phyloP scores from a whole-genome alignment of 257 asterid species.

The Coffea eugenioides region DNA sequence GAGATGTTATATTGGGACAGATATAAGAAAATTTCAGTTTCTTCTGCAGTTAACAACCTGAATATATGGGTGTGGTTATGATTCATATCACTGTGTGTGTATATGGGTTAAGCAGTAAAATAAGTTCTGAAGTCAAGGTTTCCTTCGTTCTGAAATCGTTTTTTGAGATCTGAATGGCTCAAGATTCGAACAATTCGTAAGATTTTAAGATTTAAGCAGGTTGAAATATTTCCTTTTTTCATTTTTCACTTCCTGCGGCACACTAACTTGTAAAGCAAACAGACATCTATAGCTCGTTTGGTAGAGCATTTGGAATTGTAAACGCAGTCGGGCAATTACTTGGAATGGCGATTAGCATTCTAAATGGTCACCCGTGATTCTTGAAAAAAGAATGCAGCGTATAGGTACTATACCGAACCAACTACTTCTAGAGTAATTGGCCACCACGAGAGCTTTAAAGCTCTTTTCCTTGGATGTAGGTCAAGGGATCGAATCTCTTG shows the following conservation, averaged over 20 bases:
- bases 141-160: not conserved
- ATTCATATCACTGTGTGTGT: not conserved
- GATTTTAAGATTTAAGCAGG: not conserved
- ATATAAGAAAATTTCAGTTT: constrained; percentile 33
- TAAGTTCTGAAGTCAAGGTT: not conserved
- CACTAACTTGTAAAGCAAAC: not conserved
- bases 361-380: no score
- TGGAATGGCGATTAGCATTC: no score
- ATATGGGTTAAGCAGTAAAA: not conserved
- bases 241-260: not conserved
- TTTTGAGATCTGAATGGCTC: not conserved
- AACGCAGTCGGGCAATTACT: no score
- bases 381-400: no score
- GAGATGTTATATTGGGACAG: constrained; percentile 72
- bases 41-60: constrained; percentile 4
- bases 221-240: not conserved
- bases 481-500: no score
- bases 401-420: no score
- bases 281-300: no score
- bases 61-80: not conserved
- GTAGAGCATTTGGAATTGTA: not conserved
- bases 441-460: no score
- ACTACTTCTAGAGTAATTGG: no score
- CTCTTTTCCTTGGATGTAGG: no score
- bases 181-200: not conserved